Conservation (phyloP, 2,329 filamentous ascomycete genomes). For the Aspergillus fumigatus region DNA sequence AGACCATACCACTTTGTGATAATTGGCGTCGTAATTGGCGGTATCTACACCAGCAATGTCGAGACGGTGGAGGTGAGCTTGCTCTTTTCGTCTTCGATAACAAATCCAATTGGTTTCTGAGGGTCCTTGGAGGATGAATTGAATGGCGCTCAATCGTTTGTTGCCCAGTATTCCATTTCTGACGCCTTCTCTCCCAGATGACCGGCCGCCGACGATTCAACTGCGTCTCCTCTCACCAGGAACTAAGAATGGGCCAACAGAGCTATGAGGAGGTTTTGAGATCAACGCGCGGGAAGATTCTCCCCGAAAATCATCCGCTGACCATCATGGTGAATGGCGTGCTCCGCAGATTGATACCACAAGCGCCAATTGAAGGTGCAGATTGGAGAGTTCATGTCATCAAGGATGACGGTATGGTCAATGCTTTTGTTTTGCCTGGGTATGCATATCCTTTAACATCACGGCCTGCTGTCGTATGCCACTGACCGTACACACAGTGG, state of each 20-base stretch:
- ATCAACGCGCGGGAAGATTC: constrained; percentile 43
- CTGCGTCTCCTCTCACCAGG: constrained; percentile 44
- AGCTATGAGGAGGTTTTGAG: constrained; percentile 47
- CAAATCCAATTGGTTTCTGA: not conserved
- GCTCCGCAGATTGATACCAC: constrained; percentile 51
- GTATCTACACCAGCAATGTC: constrained; percentile 52
- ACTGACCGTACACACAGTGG: constrained; percentile 34
- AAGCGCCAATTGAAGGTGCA: constrained; percentile 41
- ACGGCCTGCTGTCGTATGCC: not conserved
- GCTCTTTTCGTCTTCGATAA: not conserved
- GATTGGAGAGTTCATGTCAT: constrained; percentile 59
- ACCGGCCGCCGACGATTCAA: constrained; percentile 58
- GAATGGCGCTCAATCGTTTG: not conserved
- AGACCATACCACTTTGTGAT: constrained; percentile 28
- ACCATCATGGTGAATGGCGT: constrained; percentile 50
- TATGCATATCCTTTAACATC: constrained; percentile 19
- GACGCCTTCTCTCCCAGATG: constrained; percentile 29
- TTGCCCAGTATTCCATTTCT: not conserved
- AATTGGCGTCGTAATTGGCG: constrained; percentile 40
- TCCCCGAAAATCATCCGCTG: constrained; percentile 48
- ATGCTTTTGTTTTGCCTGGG: constrained; percentile 62
- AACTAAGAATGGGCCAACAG: constrained; percentile 40
- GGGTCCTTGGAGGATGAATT: not conserved
- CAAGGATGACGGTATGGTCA: constrained; percentile 42
- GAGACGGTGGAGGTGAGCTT: constrained; percentile 50